Evolutionary conservation across 2,329 filamentous ascomycete genomes (phyloP).

Genomic region (Scedosporium dehoogii): DNA sequence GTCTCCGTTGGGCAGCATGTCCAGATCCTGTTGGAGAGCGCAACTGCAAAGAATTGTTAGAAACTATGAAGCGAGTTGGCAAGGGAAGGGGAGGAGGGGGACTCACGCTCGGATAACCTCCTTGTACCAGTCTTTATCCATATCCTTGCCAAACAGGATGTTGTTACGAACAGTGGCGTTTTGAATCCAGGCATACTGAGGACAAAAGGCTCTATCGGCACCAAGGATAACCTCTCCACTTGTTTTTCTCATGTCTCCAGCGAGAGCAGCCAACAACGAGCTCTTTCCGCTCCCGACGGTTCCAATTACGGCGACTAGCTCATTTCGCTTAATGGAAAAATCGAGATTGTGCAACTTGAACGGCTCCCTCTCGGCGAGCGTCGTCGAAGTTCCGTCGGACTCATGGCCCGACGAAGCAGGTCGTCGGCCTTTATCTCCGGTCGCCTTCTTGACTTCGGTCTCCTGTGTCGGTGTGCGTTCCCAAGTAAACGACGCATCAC

Average conservation of each 20-base stretch:
- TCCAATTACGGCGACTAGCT: conserved; percentile 78
- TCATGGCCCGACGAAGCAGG: conserved; percentile 28
- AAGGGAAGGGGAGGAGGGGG: neutral
- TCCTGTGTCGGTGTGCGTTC: conserved; percentile 55
- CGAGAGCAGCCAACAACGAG: conserved; percentile 77
- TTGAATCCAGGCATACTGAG: conserved; percentile 97
- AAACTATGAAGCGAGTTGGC: neutral
- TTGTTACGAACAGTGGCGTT: conserved; percentile 82
- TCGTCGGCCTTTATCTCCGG: conserved; percentile 22
- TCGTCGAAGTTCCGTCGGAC: conserved; percentile 43
- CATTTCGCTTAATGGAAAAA: conserved; percentile 60
- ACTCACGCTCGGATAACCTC: conserved; percentile 65
- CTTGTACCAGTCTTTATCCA: conserved; percentile 70
- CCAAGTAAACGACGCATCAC: conserved; percentile 77
- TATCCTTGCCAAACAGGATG: conserved; percentile 77
- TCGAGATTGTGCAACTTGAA: conserved; percentile 64
- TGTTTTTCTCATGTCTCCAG: conserved; percentile 87
- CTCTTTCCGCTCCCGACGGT: conserved; percentile 86
- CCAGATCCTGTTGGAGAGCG: conserved; percentile 73
- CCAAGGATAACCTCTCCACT: conserved; percentile 64
- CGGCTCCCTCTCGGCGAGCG: conserved; percentile 48
- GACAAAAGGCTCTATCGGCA: conserved; percentile 78
- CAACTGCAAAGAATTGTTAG: conserved; percentile 38
- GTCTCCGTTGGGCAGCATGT: conserved; percentile 87
- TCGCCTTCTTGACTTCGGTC: conserved; percentile 36